A percentile compares a stretch with the other conserved stretches of the same genome.
Conservation (phyloP, 2,329 filamentous ascomycete genomes). For the Fusarium gaditjirri region DNA sequence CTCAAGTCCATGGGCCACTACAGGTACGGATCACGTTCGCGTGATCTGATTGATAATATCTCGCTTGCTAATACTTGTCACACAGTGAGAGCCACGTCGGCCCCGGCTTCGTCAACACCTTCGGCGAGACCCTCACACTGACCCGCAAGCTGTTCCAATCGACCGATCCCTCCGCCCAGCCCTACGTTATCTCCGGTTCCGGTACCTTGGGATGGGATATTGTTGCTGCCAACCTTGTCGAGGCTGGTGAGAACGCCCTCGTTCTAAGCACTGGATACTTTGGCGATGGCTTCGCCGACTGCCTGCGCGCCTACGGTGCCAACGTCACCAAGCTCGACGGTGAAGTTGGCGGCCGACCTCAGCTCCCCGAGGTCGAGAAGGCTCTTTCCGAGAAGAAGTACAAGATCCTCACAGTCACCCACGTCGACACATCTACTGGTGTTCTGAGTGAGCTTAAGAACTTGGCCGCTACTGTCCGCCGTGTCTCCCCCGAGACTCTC, state of each 20-base stretch:
- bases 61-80: constrained; percentile 7
- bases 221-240: constrained; percentile 91
- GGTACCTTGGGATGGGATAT: constrained; percentile 98
- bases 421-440: constrained; percentile 97
- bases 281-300: constrained; percentile 92
- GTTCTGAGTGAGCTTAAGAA: constrained; percentile 91
- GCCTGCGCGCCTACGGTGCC: constrained; percentile 89
- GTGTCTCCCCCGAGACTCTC: constrained; percentile 89
- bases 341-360: constrained; percentile 86
- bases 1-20: constrained; percentile 95
- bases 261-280: constrained; percentile 98
- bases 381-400: constrained; percentile 91
- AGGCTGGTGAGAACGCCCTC: constrained; percentile 88
- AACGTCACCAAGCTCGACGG: constrained; percentile 91
- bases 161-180: constrained; percentile 82
- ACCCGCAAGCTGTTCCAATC: constrained; percentile 96
- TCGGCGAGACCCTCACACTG: constrained; percentile 88
- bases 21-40: constrained; percentile 60
- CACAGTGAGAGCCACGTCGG: constrained; percentile 92
- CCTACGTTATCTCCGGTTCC: constrained; percentile 92
- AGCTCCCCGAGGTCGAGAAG: constrained; percentile 87
- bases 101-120: constrained; percentile 86
- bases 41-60: neutral
- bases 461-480: constrained; percentile 83
- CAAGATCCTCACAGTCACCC: constrained; percentile 94